Evolutionary conservation across 192 early-diverging fungal genomes (phyloP).

Genomic region (Umbelopsis sp.): DNA sequence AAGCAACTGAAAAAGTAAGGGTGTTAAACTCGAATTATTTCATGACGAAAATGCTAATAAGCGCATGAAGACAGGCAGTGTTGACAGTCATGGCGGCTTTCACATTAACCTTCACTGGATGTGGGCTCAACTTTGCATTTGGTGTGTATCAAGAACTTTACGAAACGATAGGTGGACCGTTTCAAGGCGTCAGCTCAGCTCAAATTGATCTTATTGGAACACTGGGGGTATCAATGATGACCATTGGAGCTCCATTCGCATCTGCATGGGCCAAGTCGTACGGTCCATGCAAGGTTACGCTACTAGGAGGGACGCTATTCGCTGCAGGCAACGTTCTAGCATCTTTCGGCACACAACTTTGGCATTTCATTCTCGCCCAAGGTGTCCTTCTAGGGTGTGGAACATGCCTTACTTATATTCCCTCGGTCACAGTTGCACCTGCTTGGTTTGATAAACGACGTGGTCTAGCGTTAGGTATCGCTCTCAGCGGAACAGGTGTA

Average conservation of each 20-base stretch:
- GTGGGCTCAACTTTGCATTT: constrained; percentile 2
- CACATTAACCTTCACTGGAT: neutral
- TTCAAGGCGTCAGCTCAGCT: neutral
- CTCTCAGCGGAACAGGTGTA: constrained; percentile 65
- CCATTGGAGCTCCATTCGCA: constrained; percentile 3
- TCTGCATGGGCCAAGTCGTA: constrained; percentile 10
- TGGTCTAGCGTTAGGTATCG: constrained; percentile 57
- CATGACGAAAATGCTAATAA: neutral
- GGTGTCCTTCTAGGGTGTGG: constrained; percentile 74
- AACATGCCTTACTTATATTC: constrained; percentile 61
- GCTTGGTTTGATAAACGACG: constrained; percentile 60
- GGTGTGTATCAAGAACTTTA: constrained; percentile 1
- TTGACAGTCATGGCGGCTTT: neutral
- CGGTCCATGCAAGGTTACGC: constrained; percentile 3
- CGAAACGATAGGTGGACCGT: neutral
- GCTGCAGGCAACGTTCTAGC: neutral
- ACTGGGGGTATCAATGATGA: neutral
- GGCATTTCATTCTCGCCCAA: constrained; percentile 73
- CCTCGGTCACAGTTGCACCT: constrained; percentile 44
- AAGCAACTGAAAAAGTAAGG: neutral
- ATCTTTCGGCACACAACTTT: constrained; percentile 38
- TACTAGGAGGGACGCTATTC: neutral
- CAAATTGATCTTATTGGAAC: constrained; percentile 16
- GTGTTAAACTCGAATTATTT: neutral
- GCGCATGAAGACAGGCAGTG: neutral